A percentile compares a stretch with the other conserved stretches of the same genome.
phyloP scores from a whole-genome alignment of 2,329 filamentous ascomycete species.

The Phyllosticta citriasiana region DNA sequence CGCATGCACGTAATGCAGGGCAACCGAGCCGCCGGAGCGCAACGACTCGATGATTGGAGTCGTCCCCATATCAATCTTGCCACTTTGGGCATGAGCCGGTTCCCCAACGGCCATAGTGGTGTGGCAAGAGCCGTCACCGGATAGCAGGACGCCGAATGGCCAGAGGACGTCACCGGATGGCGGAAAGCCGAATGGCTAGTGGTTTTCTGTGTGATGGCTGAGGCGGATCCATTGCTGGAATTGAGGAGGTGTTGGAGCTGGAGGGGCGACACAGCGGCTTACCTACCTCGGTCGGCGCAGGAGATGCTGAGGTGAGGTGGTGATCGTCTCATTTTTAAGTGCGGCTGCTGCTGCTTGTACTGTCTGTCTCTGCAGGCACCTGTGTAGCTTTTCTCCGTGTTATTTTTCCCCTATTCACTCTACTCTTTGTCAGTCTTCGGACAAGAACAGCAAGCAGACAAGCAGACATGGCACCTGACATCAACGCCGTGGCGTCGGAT shows the following conservation, averaged over 20 bases:
- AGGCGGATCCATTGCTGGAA: background rate
- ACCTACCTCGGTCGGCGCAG: background rate
- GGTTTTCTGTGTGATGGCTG: no score
- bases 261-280: background rate
- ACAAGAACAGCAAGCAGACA: no score
- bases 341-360: background rate
- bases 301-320: background rate
- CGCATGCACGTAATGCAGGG: background rate
- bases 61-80: background rate
- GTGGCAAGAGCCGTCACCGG: background rate
- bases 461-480: constrained; percentile 31
- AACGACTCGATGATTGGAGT: background rate
- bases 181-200: background rate
- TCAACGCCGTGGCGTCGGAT: constrained; percentile 25
- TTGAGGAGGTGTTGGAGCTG: background rate
- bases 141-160: background rate
- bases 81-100: background rate
- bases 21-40: background rate
- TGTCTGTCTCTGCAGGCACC: background rate
- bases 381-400: background rate
- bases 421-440: background rate
- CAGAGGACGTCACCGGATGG: background rate
- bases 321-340: background rate
- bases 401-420: background rate
- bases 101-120: background rate